Evolutionary conservation across 73 alveolate genomes (phyloP).

Genomic region (Paramecium pentaurelia): DNA sequence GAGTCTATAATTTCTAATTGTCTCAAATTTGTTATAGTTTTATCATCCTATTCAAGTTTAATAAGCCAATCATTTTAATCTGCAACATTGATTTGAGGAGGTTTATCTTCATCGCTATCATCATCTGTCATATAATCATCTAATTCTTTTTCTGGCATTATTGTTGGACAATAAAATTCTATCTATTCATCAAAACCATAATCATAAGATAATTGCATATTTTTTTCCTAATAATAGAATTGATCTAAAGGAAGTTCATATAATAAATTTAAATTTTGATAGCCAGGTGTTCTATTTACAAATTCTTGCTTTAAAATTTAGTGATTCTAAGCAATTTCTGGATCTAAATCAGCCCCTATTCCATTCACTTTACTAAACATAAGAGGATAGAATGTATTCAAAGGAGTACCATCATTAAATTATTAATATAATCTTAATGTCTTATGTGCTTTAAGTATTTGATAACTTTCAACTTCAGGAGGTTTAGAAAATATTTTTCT

Average conservation of each 20-base stretch:
- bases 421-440: conserved; percentile 30
- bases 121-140: conserved; percentile 61
- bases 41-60: conserved; percentile 50
- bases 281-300: conserved; percentile 31
- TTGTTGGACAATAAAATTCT: conserved; percentile 49
- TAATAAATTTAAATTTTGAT: conserved; percentile 2
- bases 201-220: conserved; percentile 41
- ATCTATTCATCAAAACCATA: conserved; percentile 26
- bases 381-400: conserved; percentile 35
- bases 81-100: conserved; percentile 40
- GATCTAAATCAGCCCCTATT: conserved; percentile 53
- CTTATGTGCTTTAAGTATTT: conserved; percentile 33
- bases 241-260: conserved; percentile 40
- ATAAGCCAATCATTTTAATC: conserved; percentile 33
- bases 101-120: conserved; percentile 61
- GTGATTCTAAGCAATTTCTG: conserved; percentile 23
- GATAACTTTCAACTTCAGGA: conserved; percentile 27
- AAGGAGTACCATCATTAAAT: background rate
- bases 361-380: background rate
- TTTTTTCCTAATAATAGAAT: conserved; percentile 8
- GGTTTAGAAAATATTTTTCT: background rate
- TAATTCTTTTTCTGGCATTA: conserved; percentile 32
- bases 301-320: background rate
- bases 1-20: conserved; percentile 26
- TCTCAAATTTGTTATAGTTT: background rate